Conservation (phyloP, 2,329 filamentous ascomycete species). For the Blastomyces silverae region DNA sequence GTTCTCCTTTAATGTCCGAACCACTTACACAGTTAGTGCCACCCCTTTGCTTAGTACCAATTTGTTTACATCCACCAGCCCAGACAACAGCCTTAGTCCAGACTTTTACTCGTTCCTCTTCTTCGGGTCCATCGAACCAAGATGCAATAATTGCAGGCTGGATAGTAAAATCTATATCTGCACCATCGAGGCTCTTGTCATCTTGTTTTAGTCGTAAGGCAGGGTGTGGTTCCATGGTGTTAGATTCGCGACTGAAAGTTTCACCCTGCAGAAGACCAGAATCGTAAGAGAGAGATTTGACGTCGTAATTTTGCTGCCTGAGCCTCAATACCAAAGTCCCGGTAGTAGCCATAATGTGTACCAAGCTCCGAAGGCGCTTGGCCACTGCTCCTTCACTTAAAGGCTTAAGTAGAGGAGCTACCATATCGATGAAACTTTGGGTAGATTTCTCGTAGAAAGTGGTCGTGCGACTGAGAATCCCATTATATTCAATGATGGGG, state of each 20-base stretch:
- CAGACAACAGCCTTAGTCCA: conserved; percentile 17
- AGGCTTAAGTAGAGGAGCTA: not conserved
- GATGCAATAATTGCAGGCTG: conserved; percentile 15
- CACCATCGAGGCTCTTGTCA: conserved; percentile 9
- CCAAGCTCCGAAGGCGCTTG: not conserved
- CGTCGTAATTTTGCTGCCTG: conserved; percentile 1
- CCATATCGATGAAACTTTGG: not conserved
- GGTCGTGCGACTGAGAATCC: not conserved
- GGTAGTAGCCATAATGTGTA: not conserved
- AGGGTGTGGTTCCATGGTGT: conserved; percentile 13
- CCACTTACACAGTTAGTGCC: too few species aligned
- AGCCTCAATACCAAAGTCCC: not conserved
- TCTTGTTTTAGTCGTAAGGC: not conserved
- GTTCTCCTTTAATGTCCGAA: not conserved
- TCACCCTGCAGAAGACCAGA: not conserved
- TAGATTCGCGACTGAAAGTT: conserved; percentile 9
- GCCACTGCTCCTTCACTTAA: not conserved
- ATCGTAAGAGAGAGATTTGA: not conserved
- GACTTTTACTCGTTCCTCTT: not conserved
- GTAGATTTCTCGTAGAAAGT: not conserved
- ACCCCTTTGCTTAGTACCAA: not conserved
- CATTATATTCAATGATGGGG: not conserved
- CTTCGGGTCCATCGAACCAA: not conserved
- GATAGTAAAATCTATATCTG: conserved; percentile 14
- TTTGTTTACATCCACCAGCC: conserved; percentile 7